These are phyloP conservation scores for Pezicula rhizophila DNA, from an alignment of 2,329 filamentous ascomycete genomes.

Conservation along the genomic window DNA sequence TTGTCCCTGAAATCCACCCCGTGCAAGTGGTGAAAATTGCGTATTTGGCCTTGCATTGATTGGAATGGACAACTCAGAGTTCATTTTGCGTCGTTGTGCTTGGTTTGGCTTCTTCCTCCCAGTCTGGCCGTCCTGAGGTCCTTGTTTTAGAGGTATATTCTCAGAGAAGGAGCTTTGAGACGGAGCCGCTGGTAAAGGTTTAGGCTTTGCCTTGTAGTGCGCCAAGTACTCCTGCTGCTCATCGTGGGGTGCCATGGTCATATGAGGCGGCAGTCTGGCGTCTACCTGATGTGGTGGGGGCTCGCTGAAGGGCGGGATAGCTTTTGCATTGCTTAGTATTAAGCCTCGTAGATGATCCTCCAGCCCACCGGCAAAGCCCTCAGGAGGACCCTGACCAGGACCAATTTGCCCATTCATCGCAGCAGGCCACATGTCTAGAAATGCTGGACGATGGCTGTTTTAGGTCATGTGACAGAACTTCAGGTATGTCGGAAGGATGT, in stretches of 20 bases:
- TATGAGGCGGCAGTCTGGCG: conserved; percentile 16
- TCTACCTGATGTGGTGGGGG: conserved; percentile 4
- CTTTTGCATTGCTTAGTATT: conserved; percentile 46
- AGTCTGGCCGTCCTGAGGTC: conserved; percentile 15
- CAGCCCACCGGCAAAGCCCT: conserved; percentile 25
- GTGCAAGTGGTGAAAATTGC: conserved; percentile 24
- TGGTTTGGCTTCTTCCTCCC: conserved; percentile 50
- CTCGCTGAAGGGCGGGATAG: conserved; percentile 1
- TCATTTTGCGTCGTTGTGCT: conserved; percentile 58
- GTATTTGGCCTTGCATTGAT: conserved; percentile 39
- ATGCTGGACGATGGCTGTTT: neutral
- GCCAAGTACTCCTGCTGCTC: conserved; percentile 18
- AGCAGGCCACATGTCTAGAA: neutral
- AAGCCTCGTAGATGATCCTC: conserved; percentile 55
- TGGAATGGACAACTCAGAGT: conserved; percentile 49
- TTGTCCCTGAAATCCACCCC: conserved; percentile 26
- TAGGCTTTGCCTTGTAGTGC: neutral
- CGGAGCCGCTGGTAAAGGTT: neutral
- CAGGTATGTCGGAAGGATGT: too few relatives aligned
- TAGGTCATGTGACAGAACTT: too few relatives aligned
- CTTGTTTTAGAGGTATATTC: neutral
- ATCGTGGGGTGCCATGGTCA: conserved; percentile 11
- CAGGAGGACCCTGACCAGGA: conserved; percentile 3
- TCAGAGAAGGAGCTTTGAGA: neutral
- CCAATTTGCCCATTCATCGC: neutral